These are phyloP conservation scores for Arthrobotrys sphaeroides DNA, from an alignment of 2,329 filamentous ascomycete genomes.

Conservation along the genomic window DNA sequence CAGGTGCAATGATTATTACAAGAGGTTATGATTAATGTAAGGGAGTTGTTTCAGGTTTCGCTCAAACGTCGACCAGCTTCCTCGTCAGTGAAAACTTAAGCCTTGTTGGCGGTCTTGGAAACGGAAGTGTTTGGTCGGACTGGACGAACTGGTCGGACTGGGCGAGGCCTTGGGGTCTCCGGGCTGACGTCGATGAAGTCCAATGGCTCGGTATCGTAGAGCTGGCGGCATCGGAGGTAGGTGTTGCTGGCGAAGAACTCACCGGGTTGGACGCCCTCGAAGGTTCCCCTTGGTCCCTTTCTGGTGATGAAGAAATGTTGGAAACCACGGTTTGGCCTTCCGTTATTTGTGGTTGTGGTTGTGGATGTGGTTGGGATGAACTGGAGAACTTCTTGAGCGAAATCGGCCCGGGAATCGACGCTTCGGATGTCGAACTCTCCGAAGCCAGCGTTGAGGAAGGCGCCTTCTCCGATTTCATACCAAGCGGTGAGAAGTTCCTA, in stretches of 20 bases:
- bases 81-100: background rate
- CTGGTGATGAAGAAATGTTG: too few relatives aligned
- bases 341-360: too few relatives aligned
- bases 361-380: slow-evolving; percentile 6
- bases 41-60: too few relatives aligned
- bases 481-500: slow-evolving; percentile 34
- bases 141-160: background rate
- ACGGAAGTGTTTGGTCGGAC: background rate
- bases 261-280: slow-evolving; percentile 21
- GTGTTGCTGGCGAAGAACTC: slow-evolving; percentile 31
- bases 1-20: background rate
- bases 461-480: background rate
- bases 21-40: slow-evolving; percentile 22
- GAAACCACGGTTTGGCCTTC: too few relatives aligned
- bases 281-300: slow-evolving; percentile 25
- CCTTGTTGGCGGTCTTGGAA: background rate
- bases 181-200: background rate
- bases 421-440: background rate
- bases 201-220: background rate
- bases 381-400: background rate
- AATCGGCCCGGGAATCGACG: background rate
- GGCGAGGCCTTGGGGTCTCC: background rate
- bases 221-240: slow-evolving; percentile 40
- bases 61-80: too few relatives aligned
- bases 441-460: background rate